phyloP scores from a whole-genome alignment of 1,139 yeast genomes.

The Candida pseudoviswanathii region DNA sequence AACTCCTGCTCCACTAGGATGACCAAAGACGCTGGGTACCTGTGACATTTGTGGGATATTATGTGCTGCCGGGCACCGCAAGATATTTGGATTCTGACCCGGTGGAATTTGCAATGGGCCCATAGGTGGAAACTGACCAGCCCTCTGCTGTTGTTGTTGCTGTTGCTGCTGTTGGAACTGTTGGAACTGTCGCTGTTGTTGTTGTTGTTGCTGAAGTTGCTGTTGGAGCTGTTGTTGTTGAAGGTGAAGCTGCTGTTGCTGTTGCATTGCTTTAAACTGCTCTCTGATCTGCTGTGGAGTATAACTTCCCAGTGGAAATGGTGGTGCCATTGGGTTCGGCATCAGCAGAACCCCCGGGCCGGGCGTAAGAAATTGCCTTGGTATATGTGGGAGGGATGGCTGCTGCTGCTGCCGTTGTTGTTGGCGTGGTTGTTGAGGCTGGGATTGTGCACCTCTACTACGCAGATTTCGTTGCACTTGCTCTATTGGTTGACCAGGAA shows the following conservation, averaged over 20 bases:
- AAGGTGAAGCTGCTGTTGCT: neutral
- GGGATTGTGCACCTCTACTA: too few species aligned
- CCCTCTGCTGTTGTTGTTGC: neutral
- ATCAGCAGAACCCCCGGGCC: neutral
- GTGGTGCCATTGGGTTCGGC: neutral
- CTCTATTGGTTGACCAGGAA: neutral
- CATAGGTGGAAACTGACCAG: too few species aligned
- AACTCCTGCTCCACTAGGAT: neutral
- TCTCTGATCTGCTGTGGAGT: neutral
- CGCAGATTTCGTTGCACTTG: neutral
- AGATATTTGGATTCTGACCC: neutral
- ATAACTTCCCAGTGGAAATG: neutral
- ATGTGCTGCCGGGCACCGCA: neutral
- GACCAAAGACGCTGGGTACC: neutral
- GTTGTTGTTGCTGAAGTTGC: neutral
- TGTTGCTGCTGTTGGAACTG: neutral
- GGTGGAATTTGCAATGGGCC: neutral
- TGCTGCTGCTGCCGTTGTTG: neutral
- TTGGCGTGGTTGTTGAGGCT: too few species aligned
- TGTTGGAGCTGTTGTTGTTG: neutral
- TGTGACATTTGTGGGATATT: neutral
- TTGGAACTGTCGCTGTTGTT: neutral
- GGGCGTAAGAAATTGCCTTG: too few species aligned
- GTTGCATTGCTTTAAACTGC: neutral
- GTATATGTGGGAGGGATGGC: neutral